These are phyloP conservation scores for Geranium incanum DNA, from an alignment of 441 rosid species.

Conservation along the genomic window DNA sequence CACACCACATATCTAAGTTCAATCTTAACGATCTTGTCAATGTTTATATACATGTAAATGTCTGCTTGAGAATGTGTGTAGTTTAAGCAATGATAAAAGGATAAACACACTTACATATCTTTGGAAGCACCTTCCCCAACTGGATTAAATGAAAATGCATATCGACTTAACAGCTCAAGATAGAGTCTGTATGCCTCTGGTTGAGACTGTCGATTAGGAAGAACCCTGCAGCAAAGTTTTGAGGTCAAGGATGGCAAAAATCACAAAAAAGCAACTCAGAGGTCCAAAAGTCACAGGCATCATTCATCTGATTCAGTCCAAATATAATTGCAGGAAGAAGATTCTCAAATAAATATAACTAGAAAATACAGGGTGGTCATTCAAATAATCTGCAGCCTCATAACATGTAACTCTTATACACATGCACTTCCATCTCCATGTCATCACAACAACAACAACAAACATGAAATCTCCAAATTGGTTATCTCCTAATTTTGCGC, in stretches of 20 bases:
- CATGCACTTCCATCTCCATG: neutral
- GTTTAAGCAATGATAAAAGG: neutral
- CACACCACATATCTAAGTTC: neutral
- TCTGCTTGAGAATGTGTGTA: neutral
- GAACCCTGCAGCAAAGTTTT: conserved; percentile 26
- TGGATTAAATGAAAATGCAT: conserved; percentile 30
- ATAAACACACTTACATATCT: conserved; percentile 20
- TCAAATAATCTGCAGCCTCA: neutral
- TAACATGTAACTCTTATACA: neutral
- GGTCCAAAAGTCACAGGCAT: neutral
- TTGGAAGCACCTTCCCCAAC: conserved; percentile 24
- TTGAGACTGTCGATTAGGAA: conserved; percentile 44
- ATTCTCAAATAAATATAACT: neutral
- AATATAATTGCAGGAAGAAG: neutral
- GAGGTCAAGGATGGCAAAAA: neutral
- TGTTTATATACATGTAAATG: neutral
- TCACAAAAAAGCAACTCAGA: neutral
- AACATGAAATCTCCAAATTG: neutral
- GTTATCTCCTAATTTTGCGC: neutral
- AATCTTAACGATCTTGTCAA: neutral
- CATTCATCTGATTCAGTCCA: neutral
- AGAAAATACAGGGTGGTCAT: neutral
- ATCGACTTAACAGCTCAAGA: conserved; percentile 44
- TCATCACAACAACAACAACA: neutral
- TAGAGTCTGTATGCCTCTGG: conserved; percentile 53